Conservation (phyloP, 768 basidiomycete species). For the Boletus tomentosulus region DNA sequence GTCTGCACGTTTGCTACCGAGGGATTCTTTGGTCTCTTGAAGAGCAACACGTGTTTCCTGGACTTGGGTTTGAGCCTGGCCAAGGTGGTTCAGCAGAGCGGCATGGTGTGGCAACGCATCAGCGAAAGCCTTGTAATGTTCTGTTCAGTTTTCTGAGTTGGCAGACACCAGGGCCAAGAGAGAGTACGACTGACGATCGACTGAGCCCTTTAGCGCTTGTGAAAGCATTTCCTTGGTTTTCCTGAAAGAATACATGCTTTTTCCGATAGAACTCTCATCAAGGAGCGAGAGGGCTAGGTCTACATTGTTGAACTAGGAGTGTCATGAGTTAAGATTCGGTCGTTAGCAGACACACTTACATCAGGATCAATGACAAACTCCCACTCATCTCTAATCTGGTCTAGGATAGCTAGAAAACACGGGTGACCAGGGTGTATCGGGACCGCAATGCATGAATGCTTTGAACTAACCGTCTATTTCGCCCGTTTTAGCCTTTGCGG, state of each 20-base stretch:
- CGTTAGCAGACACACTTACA: conserved; percentile 39
- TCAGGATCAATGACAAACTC: conserved; percentile 80
- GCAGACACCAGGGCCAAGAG: conserved; percentile 1
- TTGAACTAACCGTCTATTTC: conserved; percentile 78
- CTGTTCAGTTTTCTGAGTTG: conserved; percentile 35
- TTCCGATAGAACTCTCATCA: conserved; percentile 67
- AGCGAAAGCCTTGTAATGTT: conserved; percentile 92
- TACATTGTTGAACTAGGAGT: conserved; percentile 82
- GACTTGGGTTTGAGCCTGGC: conserved; percentile 71
- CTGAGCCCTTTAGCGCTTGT: conserved; percentile 78
- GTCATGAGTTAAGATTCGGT: neutral
- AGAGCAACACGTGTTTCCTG: conserved; percentile 64
- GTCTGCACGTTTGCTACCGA: conserved; percentile 82
- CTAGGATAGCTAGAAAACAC: conserved; percentile 59
- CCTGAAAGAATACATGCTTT: conserved; percentile 74
- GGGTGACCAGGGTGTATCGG: neutral
- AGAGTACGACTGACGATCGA: conserved; percentile 61
- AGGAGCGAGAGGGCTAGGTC: conserved; percentile 88
- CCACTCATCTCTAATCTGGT: conserved; percentile 88
- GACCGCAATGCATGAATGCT: neutral
- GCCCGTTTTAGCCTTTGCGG: conserved; percentile 58
- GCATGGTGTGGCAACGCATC: conserved; percentile 92
- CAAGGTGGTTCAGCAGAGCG: conserved; percentile 66
- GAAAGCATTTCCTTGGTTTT: conserved; percentile 74
- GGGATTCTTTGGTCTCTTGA: conserved; percentile 72